A percentile compares a stretch with the other conserved stretches of the same genome.
These are phyloP conservation scores for Neonectria hederae DNA, from an alignment of 2,329 filamentous ascomycete genomes.

Conservation along the genomic window DNA sequence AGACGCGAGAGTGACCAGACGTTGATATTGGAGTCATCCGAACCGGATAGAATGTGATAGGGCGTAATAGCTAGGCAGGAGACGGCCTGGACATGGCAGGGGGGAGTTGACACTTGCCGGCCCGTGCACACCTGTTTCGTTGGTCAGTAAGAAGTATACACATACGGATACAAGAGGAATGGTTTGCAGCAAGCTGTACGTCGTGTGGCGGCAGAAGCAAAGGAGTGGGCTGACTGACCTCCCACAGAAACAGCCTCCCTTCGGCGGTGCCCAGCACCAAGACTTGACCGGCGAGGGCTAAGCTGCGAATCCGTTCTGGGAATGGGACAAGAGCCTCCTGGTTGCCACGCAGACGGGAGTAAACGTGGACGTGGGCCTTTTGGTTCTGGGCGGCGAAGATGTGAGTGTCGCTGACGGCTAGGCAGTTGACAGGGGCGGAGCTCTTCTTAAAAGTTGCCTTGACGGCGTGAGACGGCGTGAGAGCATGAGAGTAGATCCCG, in stretches of 20 bases:
- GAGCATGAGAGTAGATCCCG: constrained; percentile 85
- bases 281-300: constrained; percentile 77
- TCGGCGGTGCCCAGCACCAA: constrained; percentile 84
- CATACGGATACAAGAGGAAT: constrained; percentile 3
- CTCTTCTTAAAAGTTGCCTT: constrained; percentile 91
- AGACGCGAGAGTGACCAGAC: constrained; percentile 87
- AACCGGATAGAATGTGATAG: constrained; percentile 79
- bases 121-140: constrained; percentile 73
- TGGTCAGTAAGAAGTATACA: constrained; percentile 32
- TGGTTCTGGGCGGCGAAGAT: constrained; percentile 91
- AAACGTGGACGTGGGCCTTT: constrained; percentile 93
- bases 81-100: constrained; percentile 82
- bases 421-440: constrained; percentile 78
- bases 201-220: constrained; percentile 31
- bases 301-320: constrained; percentile 82
- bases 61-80: constrained; percentile 78
- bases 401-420: constrained; percentile 83
- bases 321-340: constrained; percentile 92
- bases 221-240: constrained; percentile 67
- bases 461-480: constrained; percentile 80
- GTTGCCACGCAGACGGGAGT: constrained; percentile 82
- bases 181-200: constrained; percentile 22
- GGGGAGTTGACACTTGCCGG: constrained; percentile 77
- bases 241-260: constrained; percentile 90
- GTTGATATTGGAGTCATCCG: constrained; percentile 88